Percentiles rank a stretch among this genome's conserved stretches.
Evolutionary conservation across 2,329 filamentous ascomycete genomes (phyloP).

Genomic region (Neonectria magnoliae): DNA sequence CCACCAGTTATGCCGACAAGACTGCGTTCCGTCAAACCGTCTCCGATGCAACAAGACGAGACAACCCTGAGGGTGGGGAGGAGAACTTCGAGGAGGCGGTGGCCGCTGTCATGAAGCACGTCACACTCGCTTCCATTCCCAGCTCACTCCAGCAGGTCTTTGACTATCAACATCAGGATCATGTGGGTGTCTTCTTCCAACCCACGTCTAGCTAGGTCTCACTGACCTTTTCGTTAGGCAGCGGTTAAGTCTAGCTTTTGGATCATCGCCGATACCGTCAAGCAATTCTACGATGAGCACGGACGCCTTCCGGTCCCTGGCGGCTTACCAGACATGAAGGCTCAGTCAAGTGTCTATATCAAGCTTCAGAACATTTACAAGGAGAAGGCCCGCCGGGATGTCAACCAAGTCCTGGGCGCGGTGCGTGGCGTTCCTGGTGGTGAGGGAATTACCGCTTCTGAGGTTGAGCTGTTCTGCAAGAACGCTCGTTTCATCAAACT

Average conservation of each 20-base stretch:
- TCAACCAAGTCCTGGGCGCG: constrained; percentile 75
- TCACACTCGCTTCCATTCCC: constrained; percentile 75
- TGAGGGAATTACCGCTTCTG: constrained; percentile 69
- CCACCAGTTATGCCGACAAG: constrained; percentile 85
- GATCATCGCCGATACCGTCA: constrained; percentile 85
- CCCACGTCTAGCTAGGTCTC: background rate
- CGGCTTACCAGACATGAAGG: constrained; percentile 96
- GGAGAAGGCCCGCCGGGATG: constrained; percentile 81
- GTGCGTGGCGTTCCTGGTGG: constrained; percentile 65
- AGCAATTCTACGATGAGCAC: constrained; percentile 78
- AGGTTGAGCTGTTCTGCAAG: constrained; percentile 94
- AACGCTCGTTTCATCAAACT: constrained; percentile 94
- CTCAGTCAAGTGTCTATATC: constrained; percentile 89
- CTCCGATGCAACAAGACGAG: constrained; percentile 70
- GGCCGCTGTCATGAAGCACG: constrained; percentile 86
- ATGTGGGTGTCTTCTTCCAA: constrained; percentile 55
- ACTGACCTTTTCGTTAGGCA: constrained; percentile 42
- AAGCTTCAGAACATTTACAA: constrained; percentile 94
- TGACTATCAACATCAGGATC: constrained; percentile 63
- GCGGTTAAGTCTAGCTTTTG: constrained; percentile 77
- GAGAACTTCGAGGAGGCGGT: constrained; percentile 97
- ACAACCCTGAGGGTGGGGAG: constrained; percentile 86
- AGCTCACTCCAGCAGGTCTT: constrained; percentile 82
- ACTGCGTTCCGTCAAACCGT: constrained; percentile 80
- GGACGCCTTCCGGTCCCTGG: constrained; percentile 83